Evolutionary conservation across 2,329 filamentous ascomycete species (phyloP).

Genomic region (Paraconiothyrium sp.): DNA sequence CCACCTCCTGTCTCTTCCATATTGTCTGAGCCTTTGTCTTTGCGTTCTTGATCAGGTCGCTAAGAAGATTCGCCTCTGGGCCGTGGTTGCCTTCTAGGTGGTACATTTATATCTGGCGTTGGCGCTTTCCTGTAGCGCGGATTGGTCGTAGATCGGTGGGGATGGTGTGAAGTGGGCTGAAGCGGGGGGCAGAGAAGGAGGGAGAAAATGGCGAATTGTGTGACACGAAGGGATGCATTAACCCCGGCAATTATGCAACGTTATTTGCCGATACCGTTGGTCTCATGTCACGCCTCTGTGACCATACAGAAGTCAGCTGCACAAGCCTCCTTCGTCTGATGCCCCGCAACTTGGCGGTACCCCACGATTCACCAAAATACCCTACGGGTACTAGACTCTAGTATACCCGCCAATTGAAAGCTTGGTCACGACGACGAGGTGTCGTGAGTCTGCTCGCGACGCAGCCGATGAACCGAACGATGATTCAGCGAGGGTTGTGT

Average conservation of each 20-base stretch:
- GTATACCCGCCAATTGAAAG: conserved; percentile 14
- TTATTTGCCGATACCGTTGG: conserved; percentile 18
- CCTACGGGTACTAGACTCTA: not conserved
- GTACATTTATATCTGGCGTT: conserved; percentile 27
- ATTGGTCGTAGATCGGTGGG: conserved; percentile 11
- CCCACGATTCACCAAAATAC: conserved; percentile 18
- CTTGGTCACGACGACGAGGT: conserved; percentile 9
- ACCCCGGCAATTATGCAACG: conserved; percentile 15
- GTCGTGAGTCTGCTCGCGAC: not conserved
- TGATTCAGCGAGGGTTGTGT: conserved; percentile 8
- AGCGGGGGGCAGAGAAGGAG: conserved; percentile 7
- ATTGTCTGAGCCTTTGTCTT: conserved; percentile 26
- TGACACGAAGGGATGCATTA: conserved; percentile 10
- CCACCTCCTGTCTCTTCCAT: conserved; percentile 22
- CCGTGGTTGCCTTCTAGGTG: conserved; percentile 36
- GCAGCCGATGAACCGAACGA: not conserved
- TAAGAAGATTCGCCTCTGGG: conserved; percentile 30
- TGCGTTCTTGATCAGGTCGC: conserved; percentile 32
- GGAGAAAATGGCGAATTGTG: conserved; percentile 5
- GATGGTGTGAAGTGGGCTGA: conserved; percentile 8
- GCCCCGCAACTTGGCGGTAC: conserved; percentile 23
- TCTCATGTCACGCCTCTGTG: conserved; percentile 14
- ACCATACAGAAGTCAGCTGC: not conserved
- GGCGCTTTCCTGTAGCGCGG: conserved; percentile 8
- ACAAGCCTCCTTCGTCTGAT: not conserved